These are phyloP conservation scores for Nematocida displodere DNA, from an alignment of 371 early-diverging fungal species.

Conservation along the genomic window DNA sequence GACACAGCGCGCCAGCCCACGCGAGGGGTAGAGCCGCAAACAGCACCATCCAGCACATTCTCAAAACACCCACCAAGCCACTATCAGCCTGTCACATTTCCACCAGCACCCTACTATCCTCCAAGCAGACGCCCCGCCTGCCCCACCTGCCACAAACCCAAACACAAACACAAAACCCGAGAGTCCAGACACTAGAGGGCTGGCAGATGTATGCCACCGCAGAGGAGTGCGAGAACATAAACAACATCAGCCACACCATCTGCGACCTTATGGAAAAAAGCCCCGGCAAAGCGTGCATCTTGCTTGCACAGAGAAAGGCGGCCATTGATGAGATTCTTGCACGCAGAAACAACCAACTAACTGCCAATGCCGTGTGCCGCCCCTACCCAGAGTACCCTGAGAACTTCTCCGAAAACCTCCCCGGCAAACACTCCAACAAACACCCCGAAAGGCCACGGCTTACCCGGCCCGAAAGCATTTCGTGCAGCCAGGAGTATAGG, in stretches of 20 bases:
- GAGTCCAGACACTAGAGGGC: background rate
- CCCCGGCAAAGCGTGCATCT: background rate
- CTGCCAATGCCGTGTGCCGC: too few relatives aligned
- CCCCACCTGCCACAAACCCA: too few relatives aligned
- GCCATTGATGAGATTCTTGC: background rate
- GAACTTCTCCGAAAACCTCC: background rate
- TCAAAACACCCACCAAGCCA: too few relatives aligned
- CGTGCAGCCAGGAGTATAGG: background rate
- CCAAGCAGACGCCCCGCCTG: too few relatives aligned
- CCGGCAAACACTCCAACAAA: background rate
- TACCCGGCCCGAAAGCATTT: background rate
- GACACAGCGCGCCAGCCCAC: too few relatives aligned
- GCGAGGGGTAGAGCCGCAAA: too few relatives aligned
- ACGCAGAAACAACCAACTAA: background rate
- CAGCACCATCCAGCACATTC: too few relatives aligned
- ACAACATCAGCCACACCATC: background rate
- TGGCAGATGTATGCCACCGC: background rate
- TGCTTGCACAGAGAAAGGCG: slow-evolving; percentile 1
- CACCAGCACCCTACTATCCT: too few relatives aligned
- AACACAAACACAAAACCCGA: background rate
- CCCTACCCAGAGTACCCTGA: background rate
- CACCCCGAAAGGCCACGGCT: background rate
- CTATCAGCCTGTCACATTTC: too few relatives aligned
- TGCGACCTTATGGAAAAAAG: slow-evolving; percentile 9
- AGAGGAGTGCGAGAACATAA: background rate